These are phyloP conservation scores for Prunus persica DNA, from an alignment of 306 rosid genomes.

Conservation along the genomic window Prunus_persica_NCBIv2 NC_034014.1:27215501-27216000, in stretches of 20 bases:
- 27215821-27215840: constrained; percentile 61
- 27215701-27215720: constrained; percentile 71
- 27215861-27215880: constrained; percentile 80
- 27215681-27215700: constrained; percentile 64
- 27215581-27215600: constrained; percentile 39
- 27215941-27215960: constrained; percentile 84
- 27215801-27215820: constrained; percentile 46
- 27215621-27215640: constrained; percentile 49
- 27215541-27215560: constrained; percentile 67
- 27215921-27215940: constrained; percentile 46
- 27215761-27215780: constrained; percentile 61
- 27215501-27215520: constrained; percentile 38
- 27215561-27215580: constrained; percentile 46
- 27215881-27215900: constrained; percentile 66
- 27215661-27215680: constrained; percentile 43
- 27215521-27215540: constrained; percentile 55
- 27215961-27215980: constrained; percentile 85
- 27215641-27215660: constrained; percentile 43
- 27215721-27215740: constrained; percentile 68
- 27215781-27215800: constrained; percentile 69
- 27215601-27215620: constrained; percentile 46
- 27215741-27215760: constrained; percentile 74
- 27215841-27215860: constrained; percentile 76
- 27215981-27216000: constrained; percentile 66
- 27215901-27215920: constrained; percentile 47